Conservation (phyloP, 2,329 filamentous ascomycete genomes). For the Neonectria magnoliae region DNA sequence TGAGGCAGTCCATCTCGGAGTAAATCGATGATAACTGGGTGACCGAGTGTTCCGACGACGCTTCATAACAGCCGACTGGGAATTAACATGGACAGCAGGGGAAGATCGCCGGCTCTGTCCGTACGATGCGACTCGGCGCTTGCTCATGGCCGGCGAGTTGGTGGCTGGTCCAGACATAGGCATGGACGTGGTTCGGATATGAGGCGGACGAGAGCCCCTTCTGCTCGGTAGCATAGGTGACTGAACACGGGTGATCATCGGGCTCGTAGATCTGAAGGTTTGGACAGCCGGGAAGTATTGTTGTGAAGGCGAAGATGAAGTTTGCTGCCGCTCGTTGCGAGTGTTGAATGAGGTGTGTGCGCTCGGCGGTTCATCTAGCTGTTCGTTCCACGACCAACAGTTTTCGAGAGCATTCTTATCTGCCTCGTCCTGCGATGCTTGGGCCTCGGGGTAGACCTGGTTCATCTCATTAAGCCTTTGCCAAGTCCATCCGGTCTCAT, state of each 20-base stretch:
- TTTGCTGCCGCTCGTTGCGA: slow-evolving; percentile 53
- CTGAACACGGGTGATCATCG: slow-evolving; percentile 49
- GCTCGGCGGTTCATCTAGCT: slow-evolving; percentile 67
- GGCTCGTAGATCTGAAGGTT: slow-evolving; percentile 45
- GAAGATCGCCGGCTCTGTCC: slow-evolving; percentile 48
- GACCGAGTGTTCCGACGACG: slow-evolving; percentile 68
- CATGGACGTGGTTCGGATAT: slow-evolving; percentile 64
- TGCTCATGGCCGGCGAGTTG: slow-evolving; percentile 52
- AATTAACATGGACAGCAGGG: slow-evolving; percentile 40
- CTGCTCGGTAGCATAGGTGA: slow-evolving; percentile 54
- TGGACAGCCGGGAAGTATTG: slow-evolving; percentile 39
- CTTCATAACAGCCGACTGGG: slow-evolving; percentile 52
- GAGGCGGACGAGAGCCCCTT: slow-evolving; percentile 56
- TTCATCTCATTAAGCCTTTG: slow-evolving; percentile 72
- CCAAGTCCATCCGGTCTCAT: slow-evolving; percentile 74
- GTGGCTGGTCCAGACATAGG: slow-evolving; percentile 54
- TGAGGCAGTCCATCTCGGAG: slow-evolving; percentile 65
- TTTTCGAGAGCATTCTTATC: slow-evolving; percentile 65
- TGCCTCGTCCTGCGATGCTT: slow-evolving; percentile 39
- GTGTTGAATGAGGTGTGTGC: slow-evolving; percentile 55
- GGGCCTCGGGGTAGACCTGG: slow-evolving; percentile 61
- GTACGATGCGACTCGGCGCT: slow-evolving; percentile 59
- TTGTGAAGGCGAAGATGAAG: slow-evolving; percentile 55
- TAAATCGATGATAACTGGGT: slow-evolving; percentile 63
- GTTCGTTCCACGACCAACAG: slow-evolving; percentile 71